phyloP scores from a whole-genome alignment of 2,329 filamentous ascomycete genomes.

The Trichoderma guizhouense region DNA sequence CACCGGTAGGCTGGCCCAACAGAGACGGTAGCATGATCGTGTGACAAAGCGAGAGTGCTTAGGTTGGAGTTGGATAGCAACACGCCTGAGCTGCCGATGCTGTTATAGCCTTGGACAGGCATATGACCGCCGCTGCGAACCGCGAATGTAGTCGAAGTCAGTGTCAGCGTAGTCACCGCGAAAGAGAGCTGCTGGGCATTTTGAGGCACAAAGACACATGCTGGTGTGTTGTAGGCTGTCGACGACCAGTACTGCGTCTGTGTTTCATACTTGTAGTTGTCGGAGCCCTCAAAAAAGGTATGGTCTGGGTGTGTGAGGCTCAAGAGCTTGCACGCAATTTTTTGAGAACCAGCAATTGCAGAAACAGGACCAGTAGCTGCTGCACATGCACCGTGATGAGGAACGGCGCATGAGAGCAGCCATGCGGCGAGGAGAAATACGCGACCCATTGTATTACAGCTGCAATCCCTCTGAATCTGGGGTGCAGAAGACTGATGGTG shows the following conservation, averaged over 20 bases:
- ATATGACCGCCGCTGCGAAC: constrained; percentile 22
- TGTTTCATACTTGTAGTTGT: constrained; percentile 2
- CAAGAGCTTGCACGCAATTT: background rate
- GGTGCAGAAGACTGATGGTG: background rate
- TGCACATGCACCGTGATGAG: background rate
- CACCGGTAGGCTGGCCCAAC: constrained; percentile 45
- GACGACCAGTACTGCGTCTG: constrained; percentile 1
- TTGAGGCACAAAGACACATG: background rate
- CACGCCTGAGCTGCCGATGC: constrained; percentile 16
- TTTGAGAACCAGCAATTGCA: constrained; percentile 1
- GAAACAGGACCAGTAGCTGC: constrained; percentile 2
- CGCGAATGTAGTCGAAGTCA: constrained; percentile 15
- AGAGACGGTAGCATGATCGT: constrained; percentile 31
- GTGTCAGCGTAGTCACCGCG: background rate
- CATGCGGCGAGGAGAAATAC: background rate
- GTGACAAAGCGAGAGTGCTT: background rate
- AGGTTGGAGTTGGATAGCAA: background rate
- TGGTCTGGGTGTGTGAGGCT: background rate
- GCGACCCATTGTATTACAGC: constrained; percentile 1
- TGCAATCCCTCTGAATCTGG: background rate
- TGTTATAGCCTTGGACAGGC: constrained; percentile 12
- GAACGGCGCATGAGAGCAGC: background rate
- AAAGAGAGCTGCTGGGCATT: background rate
- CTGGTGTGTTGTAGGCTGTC: background rate
- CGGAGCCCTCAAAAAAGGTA: background rate